Base-by-base conservation (phyloP, 2,329 filamentous ascomycete species). In the Botryotinia calthae region DNA sequence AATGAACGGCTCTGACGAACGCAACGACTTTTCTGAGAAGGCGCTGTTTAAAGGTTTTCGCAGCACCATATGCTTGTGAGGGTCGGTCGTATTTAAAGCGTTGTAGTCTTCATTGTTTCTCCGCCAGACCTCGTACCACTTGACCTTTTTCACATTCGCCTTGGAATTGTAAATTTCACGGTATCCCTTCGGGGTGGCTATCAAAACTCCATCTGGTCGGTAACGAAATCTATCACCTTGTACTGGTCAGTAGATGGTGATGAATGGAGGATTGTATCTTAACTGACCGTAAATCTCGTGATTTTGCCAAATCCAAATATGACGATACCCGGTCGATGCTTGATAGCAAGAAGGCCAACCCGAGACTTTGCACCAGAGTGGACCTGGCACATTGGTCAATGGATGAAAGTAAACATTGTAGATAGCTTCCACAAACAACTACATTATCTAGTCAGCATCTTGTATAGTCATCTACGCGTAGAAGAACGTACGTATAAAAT, bases 261-360 rank as follows among this genome's bases (percentile, higher is more conserved):
- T 56, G n/a, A n/a, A 56, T 31, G 25, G 16, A 56, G 42, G 12
- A n/a, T 14, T 42, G 4, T n/a, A 14, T 40, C 20, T 37, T n/a
- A 22, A 48, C 87, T 88, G 37, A 48, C 81, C 81, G 70, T 82
- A 82, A 77, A 77, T 80, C 59, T 80, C 42, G 72, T 82, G 81
- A 61, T 77, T 80, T 28, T 75, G 58, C 54, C 73, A 79, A 31
- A 31, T 79, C 12, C 82, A 78, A 8, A 80, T 22, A 40, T 82
- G 81, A 14, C 80, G 75, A 46, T 81, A 80, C 0, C 79, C 80
- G 59, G 76, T 81, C 76, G 76, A 81, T 0, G 80, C 80, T 67
- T 82, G 78, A 56, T 80, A 81, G 14, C 76, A 76, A 62, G 74
- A 66, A 72, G 79, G 77, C 12, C 75, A 56, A 46, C 77, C 76